phyloP scores from a whole-genome alignment of 805 yeast genomes.

The Teunomyces atbi region DNA sequence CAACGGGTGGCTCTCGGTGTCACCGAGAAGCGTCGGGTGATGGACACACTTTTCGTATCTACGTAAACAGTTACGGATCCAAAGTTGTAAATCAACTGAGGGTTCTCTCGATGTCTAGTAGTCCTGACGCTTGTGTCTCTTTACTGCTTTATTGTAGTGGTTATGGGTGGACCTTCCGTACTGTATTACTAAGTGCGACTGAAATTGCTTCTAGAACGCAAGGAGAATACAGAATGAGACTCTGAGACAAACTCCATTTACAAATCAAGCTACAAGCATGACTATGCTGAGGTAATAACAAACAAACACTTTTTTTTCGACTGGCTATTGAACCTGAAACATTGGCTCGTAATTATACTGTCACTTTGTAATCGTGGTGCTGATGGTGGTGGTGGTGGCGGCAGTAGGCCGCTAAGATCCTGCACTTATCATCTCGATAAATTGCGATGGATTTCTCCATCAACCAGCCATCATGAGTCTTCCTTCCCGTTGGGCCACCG shows the following conservation, averaged over 20 bases:
- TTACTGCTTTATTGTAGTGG: too few relatives aligned
- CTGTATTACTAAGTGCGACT: background rate
- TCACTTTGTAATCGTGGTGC: too few relatives aligned
- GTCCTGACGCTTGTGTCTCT: too few relatives aligned
- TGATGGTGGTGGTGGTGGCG: too few relatives aligned
- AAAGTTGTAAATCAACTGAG: too few relatives aligned
- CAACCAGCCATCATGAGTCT: conserved; percentile 14
- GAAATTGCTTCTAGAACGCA: background rate
- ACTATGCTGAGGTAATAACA: too few relatives aligned
- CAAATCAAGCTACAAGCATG: too few relatives aligned
- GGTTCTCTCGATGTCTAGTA: too few relatives aligned
- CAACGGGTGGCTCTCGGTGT: background rate
- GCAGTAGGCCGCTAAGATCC: background rate
- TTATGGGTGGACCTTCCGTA: background rate
- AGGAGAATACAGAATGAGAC: background rate
- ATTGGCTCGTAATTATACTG: too few relatives aligned
- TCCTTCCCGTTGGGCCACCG: conserved; percentile 38
- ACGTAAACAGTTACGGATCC: too few relatives aligned
- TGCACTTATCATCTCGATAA: background rate
- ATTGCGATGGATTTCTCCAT: background rate
- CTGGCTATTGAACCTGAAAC: too few relatives aligned
- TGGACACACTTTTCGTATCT: background rate
- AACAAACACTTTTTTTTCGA: too few relatives aligned
- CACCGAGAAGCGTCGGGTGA: background rate
- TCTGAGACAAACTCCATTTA: background rate